phyloP scores from a whole-genome alignment of 441 rosid genomes.

The Flueggea neowawraea region DNA sequence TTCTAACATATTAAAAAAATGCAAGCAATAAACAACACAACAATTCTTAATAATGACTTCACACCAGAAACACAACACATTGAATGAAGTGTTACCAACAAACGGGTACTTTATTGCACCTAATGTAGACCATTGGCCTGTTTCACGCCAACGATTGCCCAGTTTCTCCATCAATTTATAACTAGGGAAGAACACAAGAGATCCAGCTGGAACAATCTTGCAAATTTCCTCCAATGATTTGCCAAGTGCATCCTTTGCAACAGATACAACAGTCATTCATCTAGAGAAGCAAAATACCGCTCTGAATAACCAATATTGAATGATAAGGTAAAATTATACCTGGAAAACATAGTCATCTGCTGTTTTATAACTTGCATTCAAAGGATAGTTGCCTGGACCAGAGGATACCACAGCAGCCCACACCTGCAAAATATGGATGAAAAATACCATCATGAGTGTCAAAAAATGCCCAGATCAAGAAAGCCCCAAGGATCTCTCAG shows the following conservation, averaged over 20 bases:
- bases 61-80: neutral
- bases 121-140: conserved; percentile 89
- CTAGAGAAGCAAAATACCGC: conserved; percentile 10
- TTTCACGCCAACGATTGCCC: conserved; percentile 82
- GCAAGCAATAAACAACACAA: neutral
- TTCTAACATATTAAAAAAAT: neutral
- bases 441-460: conserved; percentile 9
- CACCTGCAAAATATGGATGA: conserved; percentile 49
- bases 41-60: neutral
- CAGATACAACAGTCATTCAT: conserved; percentile 11
- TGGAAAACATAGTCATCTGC: conserved; percentile 85
- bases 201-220: conserved; percentile 84
- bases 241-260: conserved; percentile 86
- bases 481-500: conserved; percentile 11
- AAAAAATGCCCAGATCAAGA: conserved; percentile 13
- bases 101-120: conserved; percentile 64
- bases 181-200: conserved; percentile 97
- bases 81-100: conserved; percentile 50
- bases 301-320: conserved; percentile 15
- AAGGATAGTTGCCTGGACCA: conserved; percentile 71
- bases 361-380: conserved; percentile 91
- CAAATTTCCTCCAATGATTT: conserved; percentile 83
- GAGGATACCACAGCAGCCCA: conserved; percentile 73
- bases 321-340: conserved; percentile 35
- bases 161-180: conserved; percentile 97